Evolutionary conservation across 345 rosid genomes (phyloP).

Genomic region (Arabis hirsuta): DNA sequence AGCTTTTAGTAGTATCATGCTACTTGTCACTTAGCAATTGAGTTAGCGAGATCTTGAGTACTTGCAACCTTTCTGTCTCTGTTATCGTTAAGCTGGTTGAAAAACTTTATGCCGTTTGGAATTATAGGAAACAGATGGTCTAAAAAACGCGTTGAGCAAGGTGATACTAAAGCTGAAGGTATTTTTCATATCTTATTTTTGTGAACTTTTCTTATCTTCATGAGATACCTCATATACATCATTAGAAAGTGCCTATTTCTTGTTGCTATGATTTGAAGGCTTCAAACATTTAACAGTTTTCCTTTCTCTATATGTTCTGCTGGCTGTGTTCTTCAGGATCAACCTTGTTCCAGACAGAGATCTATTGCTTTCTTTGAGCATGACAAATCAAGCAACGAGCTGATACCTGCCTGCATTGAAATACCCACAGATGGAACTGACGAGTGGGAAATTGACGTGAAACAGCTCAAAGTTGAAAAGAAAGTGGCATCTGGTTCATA

Average conservation of each 20-base stretch:
- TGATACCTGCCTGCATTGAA: constrained; percentile 66
- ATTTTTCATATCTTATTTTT: constrained; percentile 29
- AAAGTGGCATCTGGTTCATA: constrained; percentile 90
- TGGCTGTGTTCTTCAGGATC: constrained; percentile 61
- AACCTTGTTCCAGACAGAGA: constrained; percentile 50
- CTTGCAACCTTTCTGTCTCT: constrained; percentile 31
- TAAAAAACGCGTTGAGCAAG: constrained; percentile 63
- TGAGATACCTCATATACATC: neutral
- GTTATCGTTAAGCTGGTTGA: constrained; percentile 33
- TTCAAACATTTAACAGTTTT: constrained; percentile 25
- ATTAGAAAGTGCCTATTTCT: constrained; percentile 13
- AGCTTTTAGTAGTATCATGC: constrained; percentile 14
- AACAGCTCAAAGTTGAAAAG: constrained; percentile 69
- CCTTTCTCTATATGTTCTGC: constrained; percentile 25
- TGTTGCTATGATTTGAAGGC: constrained; percentile 19
- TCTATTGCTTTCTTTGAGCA: constrained; percentile 53
- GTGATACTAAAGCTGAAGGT: constrained; percentile 84
- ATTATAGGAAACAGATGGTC: constrained; percentile 74
- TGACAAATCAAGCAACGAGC: constrained; percentile 49
- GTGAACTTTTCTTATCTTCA: too few relatives aligned
- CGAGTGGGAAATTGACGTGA: constrained; percentile 91
- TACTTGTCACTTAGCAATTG: constrained; percentile 18
- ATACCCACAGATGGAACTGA: constrained; percentile 89
- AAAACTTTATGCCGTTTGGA: constrained; percentile 34
- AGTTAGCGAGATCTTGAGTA: constrained; percentile 17